phyloP scores from a whole-genome alignment of 345 rosid genomes.

The Moringa oleifera region DNA sequence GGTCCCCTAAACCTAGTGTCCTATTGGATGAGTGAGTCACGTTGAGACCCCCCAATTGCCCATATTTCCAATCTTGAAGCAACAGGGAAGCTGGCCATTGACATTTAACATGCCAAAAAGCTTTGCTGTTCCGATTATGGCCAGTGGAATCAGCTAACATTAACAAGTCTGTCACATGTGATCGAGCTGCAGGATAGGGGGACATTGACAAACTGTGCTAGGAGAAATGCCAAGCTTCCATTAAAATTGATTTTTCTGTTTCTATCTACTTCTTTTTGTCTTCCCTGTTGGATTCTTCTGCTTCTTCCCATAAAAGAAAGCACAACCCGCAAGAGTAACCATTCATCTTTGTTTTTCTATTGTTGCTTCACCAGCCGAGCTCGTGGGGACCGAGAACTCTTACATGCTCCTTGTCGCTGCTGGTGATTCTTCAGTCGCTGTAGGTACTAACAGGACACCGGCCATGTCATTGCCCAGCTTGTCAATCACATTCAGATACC shows the following conservation, averaged over 20 bases:
- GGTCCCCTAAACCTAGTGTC: constrained; percentile 34
- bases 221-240: constrained; percentile 36
- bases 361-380: not conserved
- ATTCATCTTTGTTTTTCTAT: no score
- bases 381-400: constrained; percentile 44
- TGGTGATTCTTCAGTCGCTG: constrained; percentile 25
- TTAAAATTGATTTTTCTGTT: constrained; percentile 13
- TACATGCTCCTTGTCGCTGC: constrained; percentile 43
- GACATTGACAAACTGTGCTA: constrained; percentile 49
- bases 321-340: not conserved
- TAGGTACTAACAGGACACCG: constrained; percentile 19
- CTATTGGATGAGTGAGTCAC: no score
- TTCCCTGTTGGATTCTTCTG: constrained; percentile 25
- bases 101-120: constrained; percentile 1
- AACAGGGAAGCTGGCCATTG: constrained; percentile 2
- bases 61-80: not conserved
- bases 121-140: constrained; percentile 21
- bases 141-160: constrained; percentile 18
- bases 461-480: constrained; percentile 16
- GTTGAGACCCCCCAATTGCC: not conserved
- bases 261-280: constrained; percentile 26
- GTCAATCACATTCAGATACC: constrained; percentile 6
- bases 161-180: constrained; percentile 31
- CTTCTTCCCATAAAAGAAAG: not conserved
- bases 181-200: constrained; percentile 30